Evolutionary conservation across 139 green algal genomes (phyloP), one percentile per base, ranked within the genome.

Genomic region (Volvox reticuliferus): DNA sequence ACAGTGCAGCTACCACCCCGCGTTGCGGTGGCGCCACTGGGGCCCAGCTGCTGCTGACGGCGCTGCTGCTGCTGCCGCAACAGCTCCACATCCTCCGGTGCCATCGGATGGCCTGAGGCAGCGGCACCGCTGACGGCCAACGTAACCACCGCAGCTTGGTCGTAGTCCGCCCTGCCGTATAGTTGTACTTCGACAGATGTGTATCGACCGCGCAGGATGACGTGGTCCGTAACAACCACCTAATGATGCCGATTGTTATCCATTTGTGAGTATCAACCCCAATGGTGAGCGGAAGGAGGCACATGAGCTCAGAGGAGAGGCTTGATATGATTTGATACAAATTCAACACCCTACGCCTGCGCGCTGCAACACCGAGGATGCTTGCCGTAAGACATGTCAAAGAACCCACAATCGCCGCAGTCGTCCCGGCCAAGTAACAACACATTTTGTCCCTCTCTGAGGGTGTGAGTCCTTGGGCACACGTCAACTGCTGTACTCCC

Each of bases 171-270:
- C 32, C 86, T 76, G 73, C 86, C 86, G 86, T 85, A 90, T 50
- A 90, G 33, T 30, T 77, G 73, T 1, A 90, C 86, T 14, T 85
- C 61, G 0, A 84, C 68, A 0, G 86, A 55, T 14, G 75, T 84
- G 50, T 90, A 90, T 13, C 86, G 86, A 18, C 86, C 86, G n/a
- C 86, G 86, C 55, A 90, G 73, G 32, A 90, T 85, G 24, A 90
- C 86, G 75, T 90, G 86, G 86, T 90, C 86, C 1, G 86, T 85
- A 20, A 90, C 86, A 16, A 90, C 75, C 3, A 61, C 19, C 86
- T 90, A 71, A 20, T 63, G 62, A 30, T 5, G 44, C 44, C 44
- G 44, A 55, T n/a, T 55, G 44, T 55, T 14, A 55, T 55, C 44
- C 44, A 55, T 55, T 55, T 55, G 44, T 55, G 44, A 55, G 9